Evolutionary conservation across 2,329 filamentous ascomycete genomes (phyloP).

Genomic region (Aspergillus japonicus): DNA sequence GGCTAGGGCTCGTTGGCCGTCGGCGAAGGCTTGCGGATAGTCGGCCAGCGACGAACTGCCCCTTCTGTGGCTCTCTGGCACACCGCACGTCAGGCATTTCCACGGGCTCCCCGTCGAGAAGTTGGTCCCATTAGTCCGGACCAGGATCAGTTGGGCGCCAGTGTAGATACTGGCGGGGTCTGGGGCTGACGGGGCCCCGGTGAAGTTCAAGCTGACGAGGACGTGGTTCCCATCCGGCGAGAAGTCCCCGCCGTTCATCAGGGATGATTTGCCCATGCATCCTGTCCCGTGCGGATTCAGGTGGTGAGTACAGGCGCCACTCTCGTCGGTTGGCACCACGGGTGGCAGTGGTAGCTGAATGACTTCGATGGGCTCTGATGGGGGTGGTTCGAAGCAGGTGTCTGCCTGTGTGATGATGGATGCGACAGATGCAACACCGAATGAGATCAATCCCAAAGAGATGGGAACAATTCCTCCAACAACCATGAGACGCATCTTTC

Average conservation of each 20-base stretch:
- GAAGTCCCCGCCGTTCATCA: conserved; percentile 38
- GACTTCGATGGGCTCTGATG: conserved; percentile 38
- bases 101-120: too few species aligned
- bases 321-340: conserved; percentile 22
- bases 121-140: too few species aligned
- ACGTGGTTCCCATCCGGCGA: conserved; percentile 47
- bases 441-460: too few species aligned
- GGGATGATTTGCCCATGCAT: conserved; percentile 31
- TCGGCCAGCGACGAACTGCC: conserved; percentile 25
- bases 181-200: conserved; percentile 43
- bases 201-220: conserved; percentile 41
- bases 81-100: conserved; percentile 12
- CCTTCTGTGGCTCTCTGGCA: conserved; percentile 34
- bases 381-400: conserved; percentile 17
- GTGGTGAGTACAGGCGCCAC: conserved; percentile 33
- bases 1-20: conserved; percentile 38
- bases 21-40: conserved; percentile 48
- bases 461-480: too few species aligned
- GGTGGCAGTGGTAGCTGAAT: conserved; percentile 41
- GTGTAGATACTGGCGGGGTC: conserved; percentile 44
- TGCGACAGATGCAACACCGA: too few species aligned
- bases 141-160: conserved; percentile 41
- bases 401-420: too few species aligned
- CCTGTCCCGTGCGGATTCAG: conserved; percentile 41
- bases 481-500: too few species aligned